Percentiles rank a stretch among this genome's conserved stretches.
phyloP scores from a whole-genome alignment of 2,329 filamentous ascomycete species.

The Chrysoporthe puriensis region DNA sequence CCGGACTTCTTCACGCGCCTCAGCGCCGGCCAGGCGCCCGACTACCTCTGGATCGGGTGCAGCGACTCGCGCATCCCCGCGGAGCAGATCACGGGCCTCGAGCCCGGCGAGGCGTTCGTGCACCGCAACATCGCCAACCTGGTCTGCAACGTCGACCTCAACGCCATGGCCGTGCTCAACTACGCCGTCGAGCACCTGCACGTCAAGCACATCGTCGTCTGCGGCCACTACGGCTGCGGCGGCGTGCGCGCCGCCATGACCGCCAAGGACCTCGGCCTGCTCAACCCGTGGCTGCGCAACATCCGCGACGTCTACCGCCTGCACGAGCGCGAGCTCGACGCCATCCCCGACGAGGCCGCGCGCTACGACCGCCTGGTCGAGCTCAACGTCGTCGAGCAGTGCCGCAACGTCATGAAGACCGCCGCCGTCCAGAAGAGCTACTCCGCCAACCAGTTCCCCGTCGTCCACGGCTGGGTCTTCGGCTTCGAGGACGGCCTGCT shows the following conservation, averaged over 20 bases:
- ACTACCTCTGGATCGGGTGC: conserved; percentile 89
- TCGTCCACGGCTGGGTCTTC: conserved; percentile 78
- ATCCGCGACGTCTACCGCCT: conserved; percentile 75
- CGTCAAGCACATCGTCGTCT: conserved; percentile 80
- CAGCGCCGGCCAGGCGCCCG: conserved; percentile 66
- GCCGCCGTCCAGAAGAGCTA: conserved; percentile 76
- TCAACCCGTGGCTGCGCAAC: conserved; percentile 76
- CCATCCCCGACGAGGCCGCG: conserved; percentile 59
- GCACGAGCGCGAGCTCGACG: conserved; percentile 71
- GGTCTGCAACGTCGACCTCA: conserved; percentile 78
- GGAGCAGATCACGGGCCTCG: conserved; percentile 79
- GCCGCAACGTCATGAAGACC: conserved; percentile 79
- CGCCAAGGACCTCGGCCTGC: conserved; percentile 68
- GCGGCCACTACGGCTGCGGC: conserved; percentile 78
- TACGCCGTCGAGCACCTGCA: conserved; percentile 82
- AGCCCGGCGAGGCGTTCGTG: conserved; percentile 90
- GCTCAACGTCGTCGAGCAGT: conserved; percentile 79
- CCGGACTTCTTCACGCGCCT: conserved; percentile 69
- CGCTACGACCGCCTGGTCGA: conserved; percentile 76
- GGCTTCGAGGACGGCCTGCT: conserved; percentile 69
- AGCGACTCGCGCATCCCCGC: conserved; percentile 91
- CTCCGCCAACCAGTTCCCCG: conserved; percentile 64
- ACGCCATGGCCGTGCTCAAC: conserved; percentile 79
- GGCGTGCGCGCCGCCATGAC: conserved; percentile 77
- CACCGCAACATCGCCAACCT: conserved; percentile 96